Base-by-base conservation (phyloP, 805 yeast genomes). In the Starmera pachycereana region DNA sequence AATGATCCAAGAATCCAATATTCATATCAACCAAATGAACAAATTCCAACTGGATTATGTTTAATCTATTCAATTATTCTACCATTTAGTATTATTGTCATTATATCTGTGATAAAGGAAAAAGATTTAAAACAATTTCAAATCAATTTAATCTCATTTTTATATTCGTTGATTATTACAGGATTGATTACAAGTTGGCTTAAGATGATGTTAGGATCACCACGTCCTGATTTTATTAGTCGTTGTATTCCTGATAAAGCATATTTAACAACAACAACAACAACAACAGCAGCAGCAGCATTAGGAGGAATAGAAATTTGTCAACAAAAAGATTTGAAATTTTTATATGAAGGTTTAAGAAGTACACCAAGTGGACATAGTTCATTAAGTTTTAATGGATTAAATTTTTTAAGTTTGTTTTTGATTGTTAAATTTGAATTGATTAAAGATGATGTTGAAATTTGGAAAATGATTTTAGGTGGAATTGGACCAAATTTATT, bases 191-290 rank as follows among this genome's bases (percentile, higher is more conserved):
- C 49, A 9, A 39, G 46, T 49, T 63, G 79, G 12, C 55, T 86
- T 40, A 90, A 90, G 60, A 77, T 81, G 52, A 74, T 81, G 74
- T 75, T 90, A 39, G 96, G 96, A 7, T 71, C 95, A 51, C 85
- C 83, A 44, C 67, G 97, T 39, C 97, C 97, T 0, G 97, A 90
- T 61, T 85, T 89, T 53, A 58, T 90, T 36, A 82, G 85, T 5
- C 71, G 97, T 44, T 90, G 97, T 59, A 55, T 69, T 25, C 96
- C 96, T 1, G 63, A 62, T 27, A 56, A 58, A 4, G 76, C 62
- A 31, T 68, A 84, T 0, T 76, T 75, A 19, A 63, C 27, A 22
- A 22, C 25, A 22, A 22, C 25, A n/a, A n/a, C n/a, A n/a, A n/a
- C n/a, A n/a, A n/a, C n/a, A n/a, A n/a, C n/a, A n/a, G n/a, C n/a